Conservation (phyloP, 2,329 filamentous ascomycete species). For the Phyllosticta citribraziliensis region DNA sequence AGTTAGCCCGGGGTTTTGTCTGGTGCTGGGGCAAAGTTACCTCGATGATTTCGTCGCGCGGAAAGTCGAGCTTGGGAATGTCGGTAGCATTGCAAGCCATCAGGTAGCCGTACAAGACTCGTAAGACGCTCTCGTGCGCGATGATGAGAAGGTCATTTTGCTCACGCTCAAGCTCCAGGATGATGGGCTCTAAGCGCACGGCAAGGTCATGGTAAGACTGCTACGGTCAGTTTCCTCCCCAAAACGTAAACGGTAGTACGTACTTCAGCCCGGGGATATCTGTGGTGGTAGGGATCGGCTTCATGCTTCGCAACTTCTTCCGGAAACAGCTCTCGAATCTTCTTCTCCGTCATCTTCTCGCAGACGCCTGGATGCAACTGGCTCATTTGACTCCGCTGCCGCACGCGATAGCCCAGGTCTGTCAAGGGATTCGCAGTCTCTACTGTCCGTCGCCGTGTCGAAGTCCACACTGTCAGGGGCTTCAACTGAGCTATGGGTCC, state of each 20-base stretch:
- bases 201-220: slow-evolving; percentile 97
- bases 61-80: slow-evolving; percentile 87
- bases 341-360: slow-evolving; percentile 79
- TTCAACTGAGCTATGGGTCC: slow-evolving; percentile 61
- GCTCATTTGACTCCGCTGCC: slow-evolving; percentile 91
- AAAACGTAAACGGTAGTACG: slow-evolving; percentile 18
- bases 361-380: slow-evolving; percentile 95
- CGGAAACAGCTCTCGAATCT: slow-evolving; percentile 72
- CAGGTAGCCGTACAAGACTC: slow-evolving; percentile 91
- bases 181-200: slow-evolving; percentile 95
- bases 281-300: slow-evolving; percentile 89
- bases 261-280: slow-evolving; percentile 90
- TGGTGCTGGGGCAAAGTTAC: slow-evolving; percentile 25
- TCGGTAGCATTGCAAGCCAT: slow-evolving; percentile 97
- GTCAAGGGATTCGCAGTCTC: slow-evolving; percentile 81
- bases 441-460: slow-evolving; percentile 77
- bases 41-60: slow-evolving; percentile 95
- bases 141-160: slow-evolving; percentile 98
- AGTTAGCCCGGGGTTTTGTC: background rate
- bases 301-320: slow-evolving; percentile 92
- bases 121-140: slow-evolving; percentile 93
- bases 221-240: background rate
- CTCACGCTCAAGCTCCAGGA: slow-evolving; percentile 91
- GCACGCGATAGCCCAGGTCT: slow-evolving; percentile 70
- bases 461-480: slow-evolving; percentile 87